Base-by-base conservation (phyloP, 108 stramenopile species). In the Asterionellopsis glacialis region DNA sequence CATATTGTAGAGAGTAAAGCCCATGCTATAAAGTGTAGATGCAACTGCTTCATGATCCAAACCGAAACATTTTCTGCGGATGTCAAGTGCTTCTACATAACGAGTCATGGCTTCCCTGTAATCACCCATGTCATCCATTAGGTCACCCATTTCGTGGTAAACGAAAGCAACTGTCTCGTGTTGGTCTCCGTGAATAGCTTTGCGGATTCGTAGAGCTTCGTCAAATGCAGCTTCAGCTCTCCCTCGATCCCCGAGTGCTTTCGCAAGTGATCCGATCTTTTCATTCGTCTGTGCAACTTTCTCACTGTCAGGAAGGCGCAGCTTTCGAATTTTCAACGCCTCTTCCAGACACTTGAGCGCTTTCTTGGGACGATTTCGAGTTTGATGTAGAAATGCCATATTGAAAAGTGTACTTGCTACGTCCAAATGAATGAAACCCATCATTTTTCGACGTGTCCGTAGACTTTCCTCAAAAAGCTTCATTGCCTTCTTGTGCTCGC, bases 391-490 rank as follows among this genome's bases (percentile, higher is more conserved):
- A 57, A 69, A 68, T 10, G 84, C 80, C 72, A 85, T 91, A 49
- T 85, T 77, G 65, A 75, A 87, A 44, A 91, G 57, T 23, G 83
- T 84, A 59, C 67, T 75, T 13, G 89, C 86, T 28, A 91, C 89
- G 53, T 91, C 87, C 19, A 91, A 65, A 62, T 88, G 87, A 55
- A 70, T 64, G 50, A 68, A 72, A 2, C 87, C 87, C 45, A 84
- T 73, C 18, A 82, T 63, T 45, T 81, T 72, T 26, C 78, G 80
- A n/a, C 87, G 72, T 41, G 75, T 79, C 11, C 69, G 63, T 1
- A 91, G 70, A 55, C 87, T 85, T 27, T 68, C 71, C 45, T 86
- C 68, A 54, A 83, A 84, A 19, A 86, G 58, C 22, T 63, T 69
- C 59, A 91, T 69, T 33, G 87, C 82, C 40, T 73, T 74, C 54